Conservation (phyloP, 257 asterid genomes). For the Leptodermis oblonga region DNA sequence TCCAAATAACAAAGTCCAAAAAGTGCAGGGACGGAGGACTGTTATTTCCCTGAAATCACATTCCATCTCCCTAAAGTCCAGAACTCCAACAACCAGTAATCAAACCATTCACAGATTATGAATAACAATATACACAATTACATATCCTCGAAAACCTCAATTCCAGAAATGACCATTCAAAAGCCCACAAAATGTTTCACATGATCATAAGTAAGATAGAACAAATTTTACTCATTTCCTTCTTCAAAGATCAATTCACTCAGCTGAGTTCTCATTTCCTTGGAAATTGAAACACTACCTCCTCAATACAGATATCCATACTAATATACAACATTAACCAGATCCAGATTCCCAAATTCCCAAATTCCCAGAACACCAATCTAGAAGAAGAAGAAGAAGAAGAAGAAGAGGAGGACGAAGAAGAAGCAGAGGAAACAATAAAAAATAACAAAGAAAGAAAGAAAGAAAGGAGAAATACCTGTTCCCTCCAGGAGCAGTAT, state of each 20-base stretch:
- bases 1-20: too few relatives aligned
- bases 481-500: background rate
- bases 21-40: too few relatives aligned
- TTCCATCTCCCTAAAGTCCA: too few relatives aligned
- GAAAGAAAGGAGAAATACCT: background rate
- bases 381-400: too few relatives aligned
- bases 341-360: background rate
- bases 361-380: too few relatives aligned
- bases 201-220: background rate
- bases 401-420: too few relatives aligned
- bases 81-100: background rate
- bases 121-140: too few relatives aligned
- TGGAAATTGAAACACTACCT: background rate
- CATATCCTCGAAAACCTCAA: background rate
- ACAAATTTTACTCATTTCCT: background rate
- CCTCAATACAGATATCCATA: too few relatives aligned
- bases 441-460: too few relatives aligned
- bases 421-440: too few relatives aligned
- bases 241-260: too few relatives aligned
- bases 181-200: background rate
- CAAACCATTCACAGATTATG: background rate
- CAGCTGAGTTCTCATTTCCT: background rate
- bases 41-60: too few relatives aligned
- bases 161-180: background rate
- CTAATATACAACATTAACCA: background rate